Conservation (phyloP, 495 filamentous ascomycete genomes). For the Talaromyces liani region DNA sequence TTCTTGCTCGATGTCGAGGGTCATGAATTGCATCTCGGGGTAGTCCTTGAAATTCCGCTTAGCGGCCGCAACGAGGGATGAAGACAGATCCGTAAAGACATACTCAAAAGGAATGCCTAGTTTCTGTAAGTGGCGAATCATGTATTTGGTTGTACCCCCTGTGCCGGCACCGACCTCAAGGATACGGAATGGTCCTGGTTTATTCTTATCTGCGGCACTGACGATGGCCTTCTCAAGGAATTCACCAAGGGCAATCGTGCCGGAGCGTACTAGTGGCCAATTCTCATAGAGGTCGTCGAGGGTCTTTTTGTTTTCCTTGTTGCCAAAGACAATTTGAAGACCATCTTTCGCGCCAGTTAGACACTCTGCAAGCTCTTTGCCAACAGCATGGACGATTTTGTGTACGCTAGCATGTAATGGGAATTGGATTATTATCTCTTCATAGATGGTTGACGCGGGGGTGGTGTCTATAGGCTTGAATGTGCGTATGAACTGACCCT, state of each 20-base stretch:
- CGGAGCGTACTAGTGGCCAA: constrained; percentile 29
- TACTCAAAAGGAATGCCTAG: constrained; percentile 23
- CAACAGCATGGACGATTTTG: constrained; percentile 36
- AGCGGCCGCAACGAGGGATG: constrained; percentile 25
- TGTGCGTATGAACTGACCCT: constrained; percentile 28
- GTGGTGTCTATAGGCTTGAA: constrained; percentile 16
- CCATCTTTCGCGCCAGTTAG: constrained; percentile 38
- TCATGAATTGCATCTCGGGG: constrained; percentile 20
- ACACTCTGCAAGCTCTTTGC: constrained; percentile 31
- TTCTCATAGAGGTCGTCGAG: constrained; percentile 39
- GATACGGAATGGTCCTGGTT: constrained; percentile 14
- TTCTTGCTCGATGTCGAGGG: constrained; percentile 26
- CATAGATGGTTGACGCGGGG: constrained; percentile 27
- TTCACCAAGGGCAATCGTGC: constrained; percentile 35
- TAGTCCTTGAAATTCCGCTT: constrained; percentile 19
- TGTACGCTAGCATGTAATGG: constrained; percentile 31
- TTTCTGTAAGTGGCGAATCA: constrained; percentile 15
- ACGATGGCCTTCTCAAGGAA: constrained; percentile 27
- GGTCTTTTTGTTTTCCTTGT: constrained; percentile 34
- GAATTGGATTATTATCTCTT: constrained; percentile 23
- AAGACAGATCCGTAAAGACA: constrained; percentile 35
- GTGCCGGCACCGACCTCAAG: constrained; percentile 33
- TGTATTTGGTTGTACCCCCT: constrained; percentile 30
- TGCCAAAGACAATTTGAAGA: constrained; percentile 37
- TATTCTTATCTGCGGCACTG: constrained; percentile 9